Evolutionary conservation across 2,329 filamentous ascomycete species (phyloP).

Genomic region (Calonectria fujianensis): DNA sequence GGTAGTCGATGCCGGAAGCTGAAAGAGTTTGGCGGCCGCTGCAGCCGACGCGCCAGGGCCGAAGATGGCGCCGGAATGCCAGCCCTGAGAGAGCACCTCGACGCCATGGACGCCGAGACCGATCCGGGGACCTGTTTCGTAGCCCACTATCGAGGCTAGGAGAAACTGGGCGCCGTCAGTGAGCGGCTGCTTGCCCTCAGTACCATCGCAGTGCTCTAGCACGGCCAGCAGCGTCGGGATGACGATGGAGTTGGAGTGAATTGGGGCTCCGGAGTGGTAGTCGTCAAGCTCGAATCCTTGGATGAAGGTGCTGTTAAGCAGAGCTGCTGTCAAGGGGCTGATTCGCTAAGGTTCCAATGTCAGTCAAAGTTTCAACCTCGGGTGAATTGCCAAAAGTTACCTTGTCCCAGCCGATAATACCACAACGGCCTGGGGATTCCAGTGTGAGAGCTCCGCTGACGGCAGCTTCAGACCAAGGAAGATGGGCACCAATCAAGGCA

Average conservation of each 20-base stretch:
- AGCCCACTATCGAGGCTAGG: background rate
- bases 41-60: constrained; percentile 6
- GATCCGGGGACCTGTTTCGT: constrained; percentile 10
- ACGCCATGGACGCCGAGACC: constrained; percentile 16
- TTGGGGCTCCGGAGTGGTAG: constrained; percentile 7
- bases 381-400: background rate
- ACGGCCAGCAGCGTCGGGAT: constrained; percentile 7
- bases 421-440: constrained; percentile 2
- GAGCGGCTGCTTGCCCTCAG: background rate
- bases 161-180: background rate
- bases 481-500: background rate
- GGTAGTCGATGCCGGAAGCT: background rate
- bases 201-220: background rate
- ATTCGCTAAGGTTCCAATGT: background rate
- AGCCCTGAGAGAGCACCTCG: constrained; percentile 18
- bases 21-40: background rate
- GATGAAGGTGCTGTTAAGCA: constrained; percentile 20
- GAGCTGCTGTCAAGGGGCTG: background rate
- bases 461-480: constrained; percentile 4
- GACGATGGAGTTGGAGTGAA: constrained; percentile 18
- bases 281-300: constrained; percentile 17
- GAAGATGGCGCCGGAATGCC: constrained; percentile 23
- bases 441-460: constrained; percentile 4
- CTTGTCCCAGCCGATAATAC: constrained; percentile 14
- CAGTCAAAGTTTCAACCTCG: no score